Base-by-base conservation (phyloP, 768 basidiomycete species). In the Lentinula sp. region DNA sequence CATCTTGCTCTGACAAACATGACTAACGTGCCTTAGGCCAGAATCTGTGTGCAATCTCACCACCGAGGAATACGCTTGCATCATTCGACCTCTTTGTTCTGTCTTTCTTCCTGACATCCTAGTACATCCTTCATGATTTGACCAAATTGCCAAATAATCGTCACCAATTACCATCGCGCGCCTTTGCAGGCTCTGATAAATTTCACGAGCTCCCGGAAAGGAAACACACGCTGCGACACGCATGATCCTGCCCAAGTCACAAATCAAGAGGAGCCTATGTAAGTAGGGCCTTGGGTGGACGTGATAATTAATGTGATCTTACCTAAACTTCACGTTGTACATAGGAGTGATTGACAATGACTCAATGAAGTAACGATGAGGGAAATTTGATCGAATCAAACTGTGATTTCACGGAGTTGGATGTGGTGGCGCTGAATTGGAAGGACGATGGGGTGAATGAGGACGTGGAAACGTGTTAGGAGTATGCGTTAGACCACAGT, bases 301-400 rank as follows among this genome's bases (percentile, higher is more conserved):
- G 67, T 88, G 33, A 72, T 73, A 13, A 82, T 88, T 55, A 81
- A 84, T 71, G 84, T 84, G 60, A 73, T 55, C 6, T 52, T 92
- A 32, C 88, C 90, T 0, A 85, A 79, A 77, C 83, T 88, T 80
- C 87, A 90, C 64, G 79, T 89, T 8, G 78, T 87, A n/a, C n/a
- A n/a, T n/a, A 0, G 81, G 80, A 0, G 41, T 93, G 63, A 83
- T 94, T 67, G 92, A 94, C 70, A 94, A 95, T 67, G 88, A 90
- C 68, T 87, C 0, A 83, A 91, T 67, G 77, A 79, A 57, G 71
- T 66, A 57, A 67, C 92, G 64, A 73, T 94, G 2, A 86, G 60
- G 81, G 83, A 68, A 77, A 75, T 64, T 74, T 90, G 32, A 68
- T 94, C 54, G 85, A 90, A 2, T 28, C 28, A 28, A 28, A 28